Evolutionary conservation across 2,329 filamentous ascomycete genomes (phyloP).

Genomic region (Cladophialophora carrionii): DNA sequence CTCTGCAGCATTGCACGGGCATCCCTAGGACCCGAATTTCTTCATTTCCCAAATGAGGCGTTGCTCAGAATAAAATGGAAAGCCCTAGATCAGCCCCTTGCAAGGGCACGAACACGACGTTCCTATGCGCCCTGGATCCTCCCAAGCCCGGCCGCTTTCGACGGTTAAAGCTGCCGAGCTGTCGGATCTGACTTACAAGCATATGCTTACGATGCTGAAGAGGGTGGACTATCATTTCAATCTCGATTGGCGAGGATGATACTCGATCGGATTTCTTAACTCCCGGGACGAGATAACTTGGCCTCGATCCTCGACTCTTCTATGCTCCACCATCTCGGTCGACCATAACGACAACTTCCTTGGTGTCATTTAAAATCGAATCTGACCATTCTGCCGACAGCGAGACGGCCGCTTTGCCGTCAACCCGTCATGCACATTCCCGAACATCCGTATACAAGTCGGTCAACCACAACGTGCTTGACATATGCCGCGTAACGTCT

Average conservation of each 20-base stretch:
- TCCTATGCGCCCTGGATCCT: not conserved
- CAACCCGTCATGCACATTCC: slow-evolving; percentile 29
- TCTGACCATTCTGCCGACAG: slow-evolving; percentile 3
- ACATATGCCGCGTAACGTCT: slow-evolving; percentile 34
- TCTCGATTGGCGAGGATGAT: slow-evolving; percentile 17
- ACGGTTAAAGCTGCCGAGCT: not conserved
- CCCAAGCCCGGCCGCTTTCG: not conserved
- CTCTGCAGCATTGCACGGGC: not conserved
- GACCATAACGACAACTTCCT: not conserved
- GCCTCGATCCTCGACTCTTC: not conserved
- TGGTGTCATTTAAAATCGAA: not conserved
- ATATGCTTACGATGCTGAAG: not conserved
- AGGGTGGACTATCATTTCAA: not conserved
- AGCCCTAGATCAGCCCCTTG: not conserved
- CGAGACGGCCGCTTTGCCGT: slow-evolving; percentile 18
- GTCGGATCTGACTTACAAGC: not conserved
- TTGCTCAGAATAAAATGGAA: not conserved
- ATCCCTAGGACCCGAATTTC: not conserved
- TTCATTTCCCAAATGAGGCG: not conserved
- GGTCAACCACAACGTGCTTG: slow-evolving; percentile 31
- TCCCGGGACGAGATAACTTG: not conserved
- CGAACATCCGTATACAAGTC: slow-evolving; percentile 22
- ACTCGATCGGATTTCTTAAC: not conserved
- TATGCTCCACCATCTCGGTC: not conserved
- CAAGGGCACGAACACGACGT: not conserved